These are phyloP conservation scores for Xylaria sp. DNA, from an alignment of 2,329 filamentous ascomycete genomes.

Conservation along the genomic window DNA sequence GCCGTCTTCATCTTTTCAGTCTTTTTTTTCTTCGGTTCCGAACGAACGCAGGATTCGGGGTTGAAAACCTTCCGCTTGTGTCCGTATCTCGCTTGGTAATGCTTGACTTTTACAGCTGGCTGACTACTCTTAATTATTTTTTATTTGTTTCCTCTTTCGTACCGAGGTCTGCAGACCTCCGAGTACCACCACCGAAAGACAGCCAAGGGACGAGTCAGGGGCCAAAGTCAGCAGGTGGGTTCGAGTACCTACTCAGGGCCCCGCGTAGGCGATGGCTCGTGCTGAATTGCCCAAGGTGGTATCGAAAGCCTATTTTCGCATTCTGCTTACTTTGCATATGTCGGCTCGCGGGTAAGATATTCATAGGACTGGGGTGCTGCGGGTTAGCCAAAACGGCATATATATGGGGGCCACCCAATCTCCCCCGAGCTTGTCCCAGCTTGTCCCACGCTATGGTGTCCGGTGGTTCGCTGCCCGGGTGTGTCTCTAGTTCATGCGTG, in stretches of 20 bases:
- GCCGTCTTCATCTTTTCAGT: not conserved
- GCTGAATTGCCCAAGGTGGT: slow-evolving; percentile 30
- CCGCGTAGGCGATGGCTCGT: slow-evolving; percentile 26
- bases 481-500: slow-evolving; percentile 29
- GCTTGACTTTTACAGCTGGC: slow-evolving; percentile 12
- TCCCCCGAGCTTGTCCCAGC: slow-evolving; percentile 26
- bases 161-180: slow-evolving; percentile 20
- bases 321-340: slow-evolving; percentile 43
- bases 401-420: slow-evolving; percentile 14
- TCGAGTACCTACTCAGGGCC: slow-evolving; percentile 22
- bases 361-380: slow-evolving; percentile 32
- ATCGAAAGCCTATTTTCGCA: slow-evolving; percentile 29
- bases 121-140: slow-evolving; percentile 11
- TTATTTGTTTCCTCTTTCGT: not conserved
- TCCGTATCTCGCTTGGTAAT: slow-evolving; percentile 22
- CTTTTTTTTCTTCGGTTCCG: slow-evolving; percentile 13
- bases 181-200: slow-evolving; percentile 17
- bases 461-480: slow-evolving; percentile 32
- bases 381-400: slow-evolving; percentile 34
- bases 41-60: slow-evolving; percentile 18
- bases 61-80: slow-evolving; percentile 1
- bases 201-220: slow-evolving; percentile 14
- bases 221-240: slow-evolving; percentile 34
- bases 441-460: slow-evolving; percentile 25
- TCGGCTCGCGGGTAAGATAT: slow-evolving; percentile 37